Conservation (phyloP, 176 grass and related monocot species). For the Typha latifolia region DNA sequence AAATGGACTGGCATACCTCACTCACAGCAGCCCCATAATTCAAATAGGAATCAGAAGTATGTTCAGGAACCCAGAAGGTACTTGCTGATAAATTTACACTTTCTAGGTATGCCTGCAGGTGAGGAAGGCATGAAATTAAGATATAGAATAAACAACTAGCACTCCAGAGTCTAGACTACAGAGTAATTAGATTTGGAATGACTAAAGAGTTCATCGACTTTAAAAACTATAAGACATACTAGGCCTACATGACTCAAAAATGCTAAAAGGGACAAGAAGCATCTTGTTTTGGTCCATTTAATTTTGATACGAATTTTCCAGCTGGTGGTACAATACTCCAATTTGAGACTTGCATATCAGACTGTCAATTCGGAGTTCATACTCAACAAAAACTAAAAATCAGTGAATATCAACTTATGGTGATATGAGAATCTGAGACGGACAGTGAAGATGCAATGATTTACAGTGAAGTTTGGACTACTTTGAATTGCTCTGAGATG, state of each 20-base stretch:
- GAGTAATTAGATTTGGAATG: neutral
- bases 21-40: constrained; percentile 77
- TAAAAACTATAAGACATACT: neutral
- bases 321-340: too few species aligned
- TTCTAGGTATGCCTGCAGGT: constrained; percentile 37
- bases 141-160: too few species aligned
- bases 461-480: too few species aligned
- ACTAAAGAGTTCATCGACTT: neutral
- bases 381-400: too few species aligned
- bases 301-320: neutral
- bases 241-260: neutral
- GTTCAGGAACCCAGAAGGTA: constrained; percentile 46
- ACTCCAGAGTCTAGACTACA: too few species aligned
- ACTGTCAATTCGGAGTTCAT: too few species aligned
- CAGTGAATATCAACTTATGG: too few species aligned
- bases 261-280: neutral
- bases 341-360: too few species aligned
- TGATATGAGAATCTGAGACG: too few species aligned
- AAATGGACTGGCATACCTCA: constrained; percentile 26
- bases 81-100: constrained; percentile 53
- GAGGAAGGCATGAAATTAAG: neutral
- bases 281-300: neutral
- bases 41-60: constrained; percentile 29
- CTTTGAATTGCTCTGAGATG: too few species aligned
- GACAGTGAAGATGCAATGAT: too few species aligned